Evolutionary conservation across 2,329 filamentous ascomycete species (phyloP), one percentile per base, ranked within the genome.

Genomic region (Pyricularia grisea): DNA sequence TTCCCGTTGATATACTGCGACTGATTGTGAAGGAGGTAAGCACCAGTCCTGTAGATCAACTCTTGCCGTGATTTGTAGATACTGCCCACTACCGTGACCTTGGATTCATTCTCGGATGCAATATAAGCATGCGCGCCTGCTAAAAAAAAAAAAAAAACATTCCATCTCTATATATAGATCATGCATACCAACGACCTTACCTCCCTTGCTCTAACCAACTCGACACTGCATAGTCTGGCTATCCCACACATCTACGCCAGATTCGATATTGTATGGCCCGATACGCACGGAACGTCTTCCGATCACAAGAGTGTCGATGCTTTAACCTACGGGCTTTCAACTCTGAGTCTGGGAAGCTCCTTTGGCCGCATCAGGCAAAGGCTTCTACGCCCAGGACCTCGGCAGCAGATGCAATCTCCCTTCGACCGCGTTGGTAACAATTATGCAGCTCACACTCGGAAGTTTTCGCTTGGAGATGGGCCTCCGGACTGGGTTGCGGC

Each of bases 251-350:
- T 95, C 72, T 95, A 95, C 80, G 91, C 90, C 23, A 87, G 91
- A 70, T 95, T 95, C 78, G 92, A 95, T 75, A 95, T 95, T 72
- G 90, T 94, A 61, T 95, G 92, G 92, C 92, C 92, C 0, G 92
- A 94, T 74, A 87, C 87, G 36, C 85, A 86, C 71, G 82, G 85
- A 9, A 83, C 87, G 10, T 82, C 85, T 1, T 87, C 91, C 73
- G 88, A 90, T 68, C 84, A 89, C 63, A 88, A 88, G 60, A 90
- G 90, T 69, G 92, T 95, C 33, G 92, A 95, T 80, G 92, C 92
- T 58, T 85, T 95, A 65, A 94, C 92, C 0, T 94, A 93, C 76
- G 92, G 92, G 6, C 82, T 95, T 25, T 88, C 92, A 14, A 95
- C 92, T 0, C 81, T 95, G 70, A 91, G 92, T 69, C 90, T 93